Conservation (phyloP, 768 basidiomycete species). For the Psilocybe cubensis region DNA sequence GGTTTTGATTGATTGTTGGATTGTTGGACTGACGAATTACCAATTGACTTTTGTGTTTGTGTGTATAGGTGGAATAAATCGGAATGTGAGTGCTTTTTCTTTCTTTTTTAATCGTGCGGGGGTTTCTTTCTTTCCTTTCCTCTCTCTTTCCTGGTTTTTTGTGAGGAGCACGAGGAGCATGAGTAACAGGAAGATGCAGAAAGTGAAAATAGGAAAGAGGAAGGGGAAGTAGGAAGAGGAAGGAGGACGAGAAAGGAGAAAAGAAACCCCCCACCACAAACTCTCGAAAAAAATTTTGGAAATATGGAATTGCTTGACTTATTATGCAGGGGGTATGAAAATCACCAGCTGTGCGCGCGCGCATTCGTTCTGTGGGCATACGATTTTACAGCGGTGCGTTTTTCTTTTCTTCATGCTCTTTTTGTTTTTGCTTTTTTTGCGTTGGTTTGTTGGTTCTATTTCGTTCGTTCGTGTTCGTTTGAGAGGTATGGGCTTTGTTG, state of each 20-base stretch:
- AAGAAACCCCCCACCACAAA: too few relatives aligned
- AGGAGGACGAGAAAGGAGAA: too few relatives aligned
- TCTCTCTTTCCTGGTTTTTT: too few relatives aligned
- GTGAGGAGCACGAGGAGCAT: too few relatives aligned
- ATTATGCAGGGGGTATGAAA: conserved; percentile 47
- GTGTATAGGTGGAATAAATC: conserved; percentile 93
- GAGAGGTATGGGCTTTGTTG: too few relatives aligned
- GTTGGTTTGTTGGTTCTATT: conserved; percentile 4
- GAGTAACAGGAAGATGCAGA: too few relatives aligned
- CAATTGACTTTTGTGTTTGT: too few relatives aligned
- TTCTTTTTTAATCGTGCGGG: not conserved
- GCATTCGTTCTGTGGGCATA: conserved; percentile 82
- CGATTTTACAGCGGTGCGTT: conserved; percentile 76
- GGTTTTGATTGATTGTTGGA: too few relatives aligned
- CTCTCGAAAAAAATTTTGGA: too few relatives aligned
- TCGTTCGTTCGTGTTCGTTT: not conserved
- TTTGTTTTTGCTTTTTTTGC: conserved; percentile 8
- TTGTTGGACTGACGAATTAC: too few relatives aligned
- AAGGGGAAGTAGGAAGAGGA: too few relatives aligned
- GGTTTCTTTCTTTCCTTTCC: not conserved
- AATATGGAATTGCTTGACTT: conserved; percentile 9
- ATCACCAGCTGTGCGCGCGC: conserved; percentile 48
- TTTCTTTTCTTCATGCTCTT: not conserved
- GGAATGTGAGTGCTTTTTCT: conserved; percentile 75
- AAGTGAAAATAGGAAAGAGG: too few relatives aligned